Evolutionary conservation across 257 asterid species (phyloP).

Genomic region (Coffea canephora): DNA sequence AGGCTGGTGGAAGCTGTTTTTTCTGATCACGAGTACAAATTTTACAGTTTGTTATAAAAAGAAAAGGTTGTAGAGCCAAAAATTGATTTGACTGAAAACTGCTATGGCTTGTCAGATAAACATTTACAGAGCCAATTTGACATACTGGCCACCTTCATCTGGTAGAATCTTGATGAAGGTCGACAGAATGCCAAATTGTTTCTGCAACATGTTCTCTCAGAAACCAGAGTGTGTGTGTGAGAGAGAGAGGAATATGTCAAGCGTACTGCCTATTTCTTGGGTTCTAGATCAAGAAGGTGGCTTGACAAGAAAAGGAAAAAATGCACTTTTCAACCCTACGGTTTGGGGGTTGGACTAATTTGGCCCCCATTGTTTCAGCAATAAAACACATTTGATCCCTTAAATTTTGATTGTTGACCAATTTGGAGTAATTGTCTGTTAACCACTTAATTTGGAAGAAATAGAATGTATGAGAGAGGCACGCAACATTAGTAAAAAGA

Average conservation of each 20-base stretch:
- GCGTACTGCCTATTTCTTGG: not conserved
- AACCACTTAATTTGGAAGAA: no score
- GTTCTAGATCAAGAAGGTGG: not conserved
- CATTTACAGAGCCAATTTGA: constrained; percentile 6
- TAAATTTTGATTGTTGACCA: no score
- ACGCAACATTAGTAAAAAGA: no score
- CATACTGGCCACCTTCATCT: not conserved
- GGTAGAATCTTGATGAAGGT: constrained; percentile 7
- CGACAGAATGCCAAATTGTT: constrained; percentile 16
- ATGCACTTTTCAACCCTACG: no score
- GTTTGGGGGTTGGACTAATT: no score
- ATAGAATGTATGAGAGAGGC: no score
- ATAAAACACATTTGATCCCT: no score
- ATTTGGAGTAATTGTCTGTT: not conserved
- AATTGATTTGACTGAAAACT: not conserved
- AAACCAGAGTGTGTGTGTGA: not conserved
- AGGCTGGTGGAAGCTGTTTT: no score
- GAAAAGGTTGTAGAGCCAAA: not conserved
- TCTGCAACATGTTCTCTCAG: not conserved
- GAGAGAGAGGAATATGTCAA: not conserved
- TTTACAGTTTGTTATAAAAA: no score
- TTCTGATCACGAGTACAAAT: no score
- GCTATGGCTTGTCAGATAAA: not conserved
- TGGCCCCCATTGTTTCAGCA: no score
- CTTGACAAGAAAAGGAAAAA: not conserved